phyloP scores from a whole-genome alignment of 148 eudicot genomes.

The Camellia granthamiana region DNA sequence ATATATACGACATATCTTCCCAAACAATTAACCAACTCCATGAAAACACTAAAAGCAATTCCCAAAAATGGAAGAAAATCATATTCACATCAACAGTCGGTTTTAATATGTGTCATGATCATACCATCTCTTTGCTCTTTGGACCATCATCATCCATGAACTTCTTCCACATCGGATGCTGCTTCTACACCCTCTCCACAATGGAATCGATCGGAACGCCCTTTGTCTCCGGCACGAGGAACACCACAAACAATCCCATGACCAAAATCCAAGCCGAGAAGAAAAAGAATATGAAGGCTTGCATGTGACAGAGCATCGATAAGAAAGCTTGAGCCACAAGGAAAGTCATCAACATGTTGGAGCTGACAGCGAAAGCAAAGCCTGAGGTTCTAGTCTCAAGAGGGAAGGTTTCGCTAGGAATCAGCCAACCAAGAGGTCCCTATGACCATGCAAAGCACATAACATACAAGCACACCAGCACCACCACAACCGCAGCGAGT shows the following conservation, averaged over 20 bases:
- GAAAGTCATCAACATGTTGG: conserved; percentile 50
- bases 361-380: conserved; percentile 44
- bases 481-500: not conserved
- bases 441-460: conserved; percentile 61
- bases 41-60: no score
- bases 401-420: conserved; percentile 38
- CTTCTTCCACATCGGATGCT: conserved; percentile 40
- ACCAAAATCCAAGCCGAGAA: conserved; percentile 42
- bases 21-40: no score
- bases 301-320: conserved; percentile 41
- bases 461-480: conserved; percentile 54
- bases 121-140: conserved; percentile 19
- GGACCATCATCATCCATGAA: conserved; percentile 18
- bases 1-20: no score
- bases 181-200: conserved; percentile 35
- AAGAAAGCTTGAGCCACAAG: conserved; percentile 37
- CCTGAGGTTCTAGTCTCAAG: conserved; percentile 48
- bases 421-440: conserved; percentile 49
- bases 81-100: not conserved
- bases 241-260: conserved; percentile 38
- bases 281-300: conserved; percentile 39
- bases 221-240: conserved; percentile 44
- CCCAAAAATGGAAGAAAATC: not conserved
- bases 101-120: not conserved
- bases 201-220: conserved; percentile 38